Evolutionary conservation across 371 early-diverging fungal species (phyloP), one percentile per base, ranked within the genome.

Genomic region (Nematocida displodere): DNA sequence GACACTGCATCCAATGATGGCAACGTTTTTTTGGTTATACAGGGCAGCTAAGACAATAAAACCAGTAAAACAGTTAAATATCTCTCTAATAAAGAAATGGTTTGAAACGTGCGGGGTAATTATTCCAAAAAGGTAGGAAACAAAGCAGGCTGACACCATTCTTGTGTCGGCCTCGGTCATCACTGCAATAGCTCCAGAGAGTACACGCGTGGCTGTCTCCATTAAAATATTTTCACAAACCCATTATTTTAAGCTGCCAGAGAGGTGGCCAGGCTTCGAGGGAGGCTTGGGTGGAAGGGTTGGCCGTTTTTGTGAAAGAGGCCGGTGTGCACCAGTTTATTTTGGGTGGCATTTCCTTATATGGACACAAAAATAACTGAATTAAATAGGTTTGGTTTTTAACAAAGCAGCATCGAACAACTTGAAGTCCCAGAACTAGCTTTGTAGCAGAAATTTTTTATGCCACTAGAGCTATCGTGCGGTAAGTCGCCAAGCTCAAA

Each of bases 71-170:
- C 49, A 39, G 56, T 71, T 59, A 29, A 58, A 71, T 22, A 71
- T 42, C 29, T 71, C 75, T 29, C 75, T 24, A 28, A 71, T 62
- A 40, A 42, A 71, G 53, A 71, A 71, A n/a, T 52, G 11, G 24
- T 71, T 59, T 5, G 62, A 17, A 7, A 71, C 17, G 24, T 71
- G 75, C 48, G 75, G 75, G 31, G 5, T 56, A 26, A 71, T 39
- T 15, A 71, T 7, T 11, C 52, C 55, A 24, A 71, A 34, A 3
- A 58, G 26, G 48, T 34, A 71, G 5, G 75, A 7, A 36, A 62
- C 11, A 7, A 71, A 26, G 17, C 33, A n/a, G 7, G 68, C 56
- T 8, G 46, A 8, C 4, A 71, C 48, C 15, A 31, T 52, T 40
- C 56, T 49, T 8, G 13, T 55, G 8, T 71, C 75, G 4, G 26